Base-by-base conservation (phyloP, 768 basidiomycete species). In the Naematelia aurantialba region DNA sequence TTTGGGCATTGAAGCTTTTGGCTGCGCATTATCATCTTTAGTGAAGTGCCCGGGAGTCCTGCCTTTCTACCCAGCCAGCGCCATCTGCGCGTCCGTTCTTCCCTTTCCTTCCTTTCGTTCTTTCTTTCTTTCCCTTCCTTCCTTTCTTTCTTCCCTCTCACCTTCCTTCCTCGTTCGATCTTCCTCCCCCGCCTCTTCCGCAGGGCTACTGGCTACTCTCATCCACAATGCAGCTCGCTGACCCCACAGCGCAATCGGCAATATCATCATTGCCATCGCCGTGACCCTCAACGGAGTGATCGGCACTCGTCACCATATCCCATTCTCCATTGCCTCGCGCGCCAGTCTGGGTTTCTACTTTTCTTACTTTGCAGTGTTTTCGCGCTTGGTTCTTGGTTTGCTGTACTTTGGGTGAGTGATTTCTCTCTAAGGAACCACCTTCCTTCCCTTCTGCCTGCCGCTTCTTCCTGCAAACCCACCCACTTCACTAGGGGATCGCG, bases 341-440 rank as follows among this genome's bases (percentile, higher is more conserved):
- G 89, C 89, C 1, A 89, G 87, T 0, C 89, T 91, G 66, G 90
- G 91, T 1, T 91, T 90, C 79, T 91, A 87, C 85, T 83, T 91
- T 67, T 88, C 88, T 70, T 91, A 89, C 77, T 91, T 91, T 75
- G 85, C 84, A 58, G 87, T 92, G 47, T 73, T 91, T 58, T 89
- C 87, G 64, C 83, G 89, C 21, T 82, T 85, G 45, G 78, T 89
- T 19, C 82, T 91, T 22, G 81, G 87, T 34, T 83, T 89, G 82
- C 88, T 90, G 74, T 91, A 89, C 88, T 76, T 66, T 53, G 74
- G 70, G 69, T 71, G 31, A 42, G 70, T 63, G 25, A 0, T 0
- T 54, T 47, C 45, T 34, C 48, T 45, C 3, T 26, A 44, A 44
- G 12, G 12, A 12, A 44, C 19, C 42, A 12, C 19, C 42, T 19